A percentile compares a stretch with the other conserved stretches of the same genome.
phyloP scores from a whole-genome alignment of 78 protist genomes.

The Chrysochromulina tobinii region DNA sequence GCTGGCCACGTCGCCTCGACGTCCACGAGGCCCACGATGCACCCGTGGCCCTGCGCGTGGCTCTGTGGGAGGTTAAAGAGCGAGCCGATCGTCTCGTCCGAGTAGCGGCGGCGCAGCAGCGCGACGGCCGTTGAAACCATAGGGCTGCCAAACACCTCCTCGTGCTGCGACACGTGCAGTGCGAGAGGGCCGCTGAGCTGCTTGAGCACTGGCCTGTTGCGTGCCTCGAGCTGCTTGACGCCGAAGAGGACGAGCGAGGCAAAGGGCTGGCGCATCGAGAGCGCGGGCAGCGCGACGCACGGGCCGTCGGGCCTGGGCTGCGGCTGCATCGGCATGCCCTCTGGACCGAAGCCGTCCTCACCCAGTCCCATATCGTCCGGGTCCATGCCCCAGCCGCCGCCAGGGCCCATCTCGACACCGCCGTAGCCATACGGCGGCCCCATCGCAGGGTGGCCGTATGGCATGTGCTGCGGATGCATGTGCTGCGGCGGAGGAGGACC shows the following conservation, averaged over 20 bases:
- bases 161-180: slow-evolving; percentile 1
- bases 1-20: background rate
- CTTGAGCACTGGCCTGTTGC: background rate
- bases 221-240: slow-evolving; percentile 6
- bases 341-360: too few relatives aligned
- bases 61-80: background rate
- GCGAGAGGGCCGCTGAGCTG: background rate
- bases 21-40: slow-evolving; percentile 4
- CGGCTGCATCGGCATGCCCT: too few relatives aligned
- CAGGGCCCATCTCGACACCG: too few relatives aligned
- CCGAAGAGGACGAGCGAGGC: background rate
- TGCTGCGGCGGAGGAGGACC: too few relatives aligned
- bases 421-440: too few relatives aligned
- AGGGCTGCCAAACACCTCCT: background rate
- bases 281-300: background rate
- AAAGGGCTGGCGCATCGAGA: slow-evolving; percentile 10
- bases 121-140: background rate
- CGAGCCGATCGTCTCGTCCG: background rate
- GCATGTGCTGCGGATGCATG: too few relatives aligned
- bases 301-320: background rate
- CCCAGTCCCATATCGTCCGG: too few relatives aligned
- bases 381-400: too few relatives aligned
- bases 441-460: too few relatives aligned
- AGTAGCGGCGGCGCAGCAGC: background rate
- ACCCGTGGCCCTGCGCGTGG: slow-evolving; percentile 8